These are phyloP conservation scores for Xanthoconium stramineum DNA, from an alignment of 768 basidiomycete species.

Conservation along the genomic window DNA sequence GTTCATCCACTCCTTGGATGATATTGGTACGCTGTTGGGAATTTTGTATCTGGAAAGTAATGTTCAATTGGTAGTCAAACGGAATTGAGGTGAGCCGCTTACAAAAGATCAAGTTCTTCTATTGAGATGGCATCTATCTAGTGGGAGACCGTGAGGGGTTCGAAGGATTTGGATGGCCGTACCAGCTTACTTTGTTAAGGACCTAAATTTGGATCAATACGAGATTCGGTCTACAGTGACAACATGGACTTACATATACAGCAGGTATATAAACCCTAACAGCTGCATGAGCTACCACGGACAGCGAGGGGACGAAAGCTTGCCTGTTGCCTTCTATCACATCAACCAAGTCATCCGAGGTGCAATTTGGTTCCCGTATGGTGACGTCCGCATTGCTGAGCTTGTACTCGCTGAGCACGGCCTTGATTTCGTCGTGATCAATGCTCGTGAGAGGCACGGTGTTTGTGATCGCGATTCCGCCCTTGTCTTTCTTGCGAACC, in stretches of 20 bases:
- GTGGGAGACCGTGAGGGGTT: constrained; percentile 2
- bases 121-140: constrained; percentile 98
- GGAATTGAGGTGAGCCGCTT: constrained; percentile 23
- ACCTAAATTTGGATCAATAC: constrained; percentile 42
- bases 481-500: constrained; percentile 86
- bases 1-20: constrained; percentile 93
- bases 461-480: constrained; percentile 90
- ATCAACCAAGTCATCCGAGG: constrained; percentile 94
- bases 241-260: constrained; percentile 62
- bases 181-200: constrained; percentile 67
- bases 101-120: constrained; percentile 93
- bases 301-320: not conserved
- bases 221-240: not conserved
- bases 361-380: constrained; percentile 89
- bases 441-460: constrained; percentile 96
- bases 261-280: constrained; percentile 88
- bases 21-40: constrained; percentile 92
- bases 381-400: constrained; percentile 87
- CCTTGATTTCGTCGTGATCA: constrained; percentile 95
- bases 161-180: not conserved
- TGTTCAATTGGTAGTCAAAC: not conserved
- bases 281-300: constrained; percentile 1
- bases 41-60: constrained; percentile 71
- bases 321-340: constrained; percentile 94
- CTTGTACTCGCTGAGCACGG: constrained; percentile 89